Evolutionary conservation across 1,284 basidiomycete genomes (phyloP).

Genomic region (Neonothopanus nambi): DNA sequence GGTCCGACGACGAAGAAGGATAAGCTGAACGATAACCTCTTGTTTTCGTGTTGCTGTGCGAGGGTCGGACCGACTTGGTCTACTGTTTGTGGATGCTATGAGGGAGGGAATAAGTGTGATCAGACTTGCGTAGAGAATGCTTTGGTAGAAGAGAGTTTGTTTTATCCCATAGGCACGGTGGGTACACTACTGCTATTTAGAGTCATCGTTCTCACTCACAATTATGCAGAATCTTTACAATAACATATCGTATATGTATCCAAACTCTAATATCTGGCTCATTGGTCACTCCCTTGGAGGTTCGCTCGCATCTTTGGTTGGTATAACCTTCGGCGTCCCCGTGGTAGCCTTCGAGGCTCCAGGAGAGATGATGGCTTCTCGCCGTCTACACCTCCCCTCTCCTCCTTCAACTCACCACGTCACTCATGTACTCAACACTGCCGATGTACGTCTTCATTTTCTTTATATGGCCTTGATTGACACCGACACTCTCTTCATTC

Average conservation of each 20-base stretch:
- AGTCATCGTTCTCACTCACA: neutral
- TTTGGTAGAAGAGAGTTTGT: constrained; percentile 76
- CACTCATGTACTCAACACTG: constrained; percentile 74
- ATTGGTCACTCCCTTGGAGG: constrained; percentile 80
- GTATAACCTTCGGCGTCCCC: constrained; percentile 82
- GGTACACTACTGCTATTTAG: constrained; percentile 21
- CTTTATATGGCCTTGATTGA: neutral
- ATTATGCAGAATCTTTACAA: constrained; percentile 66
- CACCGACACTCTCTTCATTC: neutral
- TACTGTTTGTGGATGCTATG: constrained; percentile 83
- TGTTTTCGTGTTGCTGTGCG: constrained; percentile 92
- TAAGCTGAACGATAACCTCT: constrained; percentile 86
- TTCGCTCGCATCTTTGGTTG: constrained; percentile 75
- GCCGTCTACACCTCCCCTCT: constrained; percentile 75
- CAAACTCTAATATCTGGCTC: constrained; percentile 81
- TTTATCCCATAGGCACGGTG: constrained; percentile 72
- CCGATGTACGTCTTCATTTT: constrained; percentile 43
- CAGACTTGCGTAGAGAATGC: constrained; percentile 74
- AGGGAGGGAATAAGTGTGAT: constrained; percentile 68
- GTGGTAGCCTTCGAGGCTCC: constrained; percentile 85
- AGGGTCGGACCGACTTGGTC: constrained; percentile 84
- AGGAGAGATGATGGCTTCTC: constrained; percentile 73
- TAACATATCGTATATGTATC: constrained; percentile 81
- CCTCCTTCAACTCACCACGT: constrained; percentile 60
- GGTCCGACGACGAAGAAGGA: constrained; percentile 67